Conservation (phyloP, 306 rosid species). For the Betula pendula region DNA sequence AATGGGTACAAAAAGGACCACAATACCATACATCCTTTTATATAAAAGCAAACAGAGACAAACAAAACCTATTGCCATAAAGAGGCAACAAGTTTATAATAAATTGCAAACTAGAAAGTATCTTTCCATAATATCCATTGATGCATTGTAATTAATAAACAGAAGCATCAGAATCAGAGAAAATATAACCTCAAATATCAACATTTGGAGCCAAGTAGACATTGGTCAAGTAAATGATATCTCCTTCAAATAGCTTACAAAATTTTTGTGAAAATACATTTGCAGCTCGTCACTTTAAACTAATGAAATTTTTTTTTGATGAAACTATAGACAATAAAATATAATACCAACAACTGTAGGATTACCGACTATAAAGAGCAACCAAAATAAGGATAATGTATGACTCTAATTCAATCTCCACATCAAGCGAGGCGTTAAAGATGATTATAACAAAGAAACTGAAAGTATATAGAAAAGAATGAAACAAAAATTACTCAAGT, state of each 20-base stretch:
- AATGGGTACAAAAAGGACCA: constrained; percentile 73
- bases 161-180: constrained; percentile 1
- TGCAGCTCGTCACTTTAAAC: not conserved
- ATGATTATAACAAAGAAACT: not conserved
- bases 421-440: too few relatives aligned
- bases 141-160: constrained; percentile 17
- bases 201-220: not conserved
- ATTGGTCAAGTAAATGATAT: constrained; percentile 1
- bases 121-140: constrained; percentile 12
- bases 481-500: not conserved
- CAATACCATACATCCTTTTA: constrained; percentile 53
- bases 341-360: not conserved
- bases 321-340: not conserved
- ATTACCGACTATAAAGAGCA: not conserved
- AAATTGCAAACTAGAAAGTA: constrained; percentile 26
- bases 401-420: not conserved
- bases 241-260: not conserved
- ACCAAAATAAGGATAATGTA: not conserved
- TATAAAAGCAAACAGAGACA: constrained; percentile 39
- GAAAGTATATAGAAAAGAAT: not conserved
- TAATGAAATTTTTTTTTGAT: not conserved
- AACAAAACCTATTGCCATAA: constrained; percentile 41
- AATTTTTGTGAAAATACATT: not conserved
- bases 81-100: constrained; percentile 35
- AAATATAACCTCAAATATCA: not conserved